Evolutionary conservation across 2,329 filamentous ascomycete genomes (phyloP).

Genomic region (Fusarium pininemorale): DNA sequence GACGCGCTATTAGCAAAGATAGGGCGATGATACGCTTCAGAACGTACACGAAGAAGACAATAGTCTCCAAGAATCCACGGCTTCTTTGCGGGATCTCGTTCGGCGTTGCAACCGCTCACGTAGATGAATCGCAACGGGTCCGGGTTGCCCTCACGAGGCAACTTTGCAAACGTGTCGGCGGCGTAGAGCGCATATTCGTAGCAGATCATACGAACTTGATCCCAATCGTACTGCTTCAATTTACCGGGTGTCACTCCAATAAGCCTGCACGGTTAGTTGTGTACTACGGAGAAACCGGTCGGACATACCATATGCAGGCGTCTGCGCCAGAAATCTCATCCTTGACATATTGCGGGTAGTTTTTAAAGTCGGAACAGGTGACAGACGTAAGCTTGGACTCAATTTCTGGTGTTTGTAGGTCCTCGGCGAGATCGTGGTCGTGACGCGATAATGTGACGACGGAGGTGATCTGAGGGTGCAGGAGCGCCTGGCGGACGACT

Average conservation of each 20-base stretch:
- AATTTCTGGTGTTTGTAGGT: slow-evolving; percentile 34
- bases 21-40: accelerated
- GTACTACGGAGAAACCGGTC: too few relatives aligned
- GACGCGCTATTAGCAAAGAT: background rate
- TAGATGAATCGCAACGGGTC: slow-evolving; percentile 59
- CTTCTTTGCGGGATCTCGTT: slow-evolving; percentile 57
- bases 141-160: slow-evolving; percentile 25
- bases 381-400: slow-evolving; percentile 52
- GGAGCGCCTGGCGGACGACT: slow-evolving; percentile 54
- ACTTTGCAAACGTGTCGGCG: slow-evolving; percentile 48
- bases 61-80: slow-evolving; percentile 53
- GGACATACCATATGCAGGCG: slow-evolving; percentile 54
- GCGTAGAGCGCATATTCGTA: slow-evolving; percentile 46
- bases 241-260: slow-evolving; percentile 55
- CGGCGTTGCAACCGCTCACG: slow-evolving; percentile 55
- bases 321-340: slow-evolving; percentile 52
- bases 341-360: slow-evolving; percentile 52
- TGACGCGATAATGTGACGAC: slow-evolving; percentile 55
- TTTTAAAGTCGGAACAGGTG: slow-evolving; percentile 50
- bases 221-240: slow-evolving; percentile 42
- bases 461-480: slow-evolving; percentile 48
- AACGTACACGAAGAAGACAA: slow-evolving; percentile 56
- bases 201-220: slow-evolving; percentile 53
- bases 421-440: slow-evolving; percentile 43
- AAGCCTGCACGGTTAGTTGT: slow-evolving; percentile 21